Base-by-base conservation (phyloP, 495 filamentous ascomycete genomes). In the Acidomyces sp. region DNA sequence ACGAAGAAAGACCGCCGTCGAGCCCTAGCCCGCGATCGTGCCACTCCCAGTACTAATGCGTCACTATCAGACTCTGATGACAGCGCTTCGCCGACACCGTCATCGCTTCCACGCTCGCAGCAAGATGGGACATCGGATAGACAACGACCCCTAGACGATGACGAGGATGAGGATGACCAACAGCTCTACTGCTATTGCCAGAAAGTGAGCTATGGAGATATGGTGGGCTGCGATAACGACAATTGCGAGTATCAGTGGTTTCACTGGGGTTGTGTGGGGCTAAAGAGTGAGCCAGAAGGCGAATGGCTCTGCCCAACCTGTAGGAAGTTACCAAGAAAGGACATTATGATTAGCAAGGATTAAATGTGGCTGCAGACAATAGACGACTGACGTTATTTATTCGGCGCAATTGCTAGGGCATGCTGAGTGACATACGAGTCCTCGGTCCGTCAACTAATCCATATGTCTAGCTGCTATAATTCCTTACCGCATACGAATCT, bases 151-250 rank as follows among this genome's bases (percentile, higher is more conserved):
- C 77, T 80, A 41, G 66, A 77, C 24, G 79, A 73, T 24, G 75
- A 75, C 13, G 82, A 80, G 9, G 88, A 92, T 29, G 85, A 88
- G 23, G 85, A 78, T 39, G 88, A 96, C 62, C 78, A 84, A 33
- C 76, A 75, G 53, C 81, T 87, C 45, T 97, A 97, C 59, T 97
- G 90, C 62, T 72, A 78, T 19, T 97, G 90, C 59, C 81, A 90
- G 55, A 82, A 78, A 48, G 82, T 94, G 43, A 92, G 82, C 59
- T 88, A 82, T 64, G 90, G 90, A 28, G 83, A 95, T 55, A 97
- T 97, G 90, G 88, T 97, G 22, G 90, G 85, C 3, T 97, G 90
- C 61, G 90, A 97, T 62, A 94, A 96, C 49, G 79, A 84, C 31
- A 69, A 78, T 41, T 97, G 90, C 64, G 75, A 80, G 18, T 90